Evolutionary conservation across 2,329 filamentous ascomycete species (phyloP), one percentile per base, ranked within the genome.

Genomic region (Aspergillus candidus): DNA sequence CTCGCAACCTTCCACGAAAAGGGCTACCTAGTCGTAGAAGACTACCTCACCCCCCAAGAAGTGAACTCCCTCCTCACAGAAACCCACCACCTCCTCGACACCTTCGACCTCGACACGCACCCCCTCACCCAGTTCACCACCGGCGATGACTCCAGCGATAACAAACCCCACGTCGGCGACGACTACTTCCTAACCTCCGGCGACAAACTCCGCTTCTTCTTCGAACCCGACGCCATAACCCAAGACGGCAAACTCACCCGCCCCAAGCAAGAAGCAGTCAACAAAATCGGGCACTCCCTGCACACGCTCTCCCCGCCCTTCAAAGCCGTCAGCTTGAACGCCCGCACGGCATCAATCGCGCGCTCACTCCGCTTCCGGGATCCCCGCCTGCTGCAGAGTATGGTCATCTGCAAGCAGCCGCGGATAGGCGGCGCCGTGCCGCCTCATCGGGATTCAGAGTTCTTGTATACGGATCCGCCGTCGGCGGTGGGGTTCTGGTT

Each of bases 381-480:
- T 64, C 87, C 90, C 2, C 74, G 84, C 14, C 76, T 84, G 4
- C 74, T 98, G 41, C 93, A 98, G 73, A 93, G 86, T 65, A 98
- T 98, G 93, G 77, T 97, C 22, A 97, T 98, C 57, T 96, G 89
- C 79, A 98, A 98, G 68, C 91, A 96, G 70, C 90, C 93, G 15
- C 88, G 94, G 69, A 96, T 97, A 41, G 93, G 93, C 22, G 91
- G 87, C 15, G 86, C 86, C 2, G 93, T 97, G 35, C 88, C 86
- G 1, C 81, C 88, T 15, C 93, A 98, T 65, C 90, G 95, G 70
- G 91, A 97, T 67, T 88, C 80, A 52, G 90, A 88, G 1, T 98
- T 97, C 56, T 57, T 98, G 49, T 97, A 94, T 65, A 97, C 93
- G 1, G 73, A 89, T 53, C 85, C 88, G 32, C 91, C 91, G 1